Evolutionary conservation across 2,329 filamentous ascomycete genomes (phyloP).

Genomic region (Fusarium sp.): DNA sequence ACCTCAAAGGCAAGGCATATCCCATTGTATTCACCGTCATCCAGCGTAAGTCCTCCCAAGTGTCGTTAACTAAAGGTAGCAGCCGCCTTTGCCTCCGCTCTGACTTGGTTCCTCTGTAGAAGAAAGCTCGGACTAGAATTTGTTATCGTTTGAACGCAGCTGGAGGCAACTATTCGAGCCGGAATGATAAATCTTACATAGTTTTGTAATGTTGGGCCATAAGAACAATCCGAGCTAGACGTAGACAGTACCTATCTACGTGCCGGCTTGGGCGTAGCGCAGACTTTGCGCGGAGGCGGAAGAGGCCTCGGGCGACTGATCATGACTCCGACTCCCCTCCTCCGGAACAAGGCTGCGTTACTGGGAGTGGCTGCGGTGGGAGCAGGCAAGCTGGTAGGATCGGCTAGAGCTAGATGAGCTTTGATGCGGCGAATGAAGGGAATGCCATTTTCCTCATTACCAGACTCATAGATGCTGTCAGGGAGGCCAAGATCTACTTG

Average conservation of each 20-base stretch:
- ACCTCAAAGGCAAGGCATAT: conserved; percentile 15
- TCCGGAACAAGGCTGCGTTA: conserved; percentile 16
- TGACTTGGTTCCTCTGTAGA: conserved; percentile 23
- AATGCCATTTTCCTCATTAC: conserved; percentile 20
- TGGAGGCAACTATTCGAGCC: conserved; percentile 19
- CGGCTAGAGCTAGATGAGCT: conserved; percentile 23
- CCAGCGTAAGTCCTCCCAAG: conserved; percentile 18
- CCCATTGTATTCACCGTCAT: conserved; percentile 16
- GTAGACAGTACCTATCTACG: conserved; percentile 17
- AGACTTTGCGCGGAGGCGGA: conserved; percentile 11
- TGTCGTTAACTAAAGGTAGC: conserved; percentile 21
- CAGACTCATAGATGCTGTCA: conserved; percentile 22
- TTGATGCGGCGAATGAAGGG: conserved; percentile 22
- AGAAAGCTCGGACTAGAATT: conserved; percentile 21
- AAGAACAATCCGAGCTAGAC: conserved; percentile 26
- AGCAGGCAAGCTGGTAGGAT: conserved; percentile 24
- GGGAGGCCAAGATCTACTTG: conserved; percentile 24
- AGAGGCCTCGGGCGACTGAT: conserved; percentile 3
- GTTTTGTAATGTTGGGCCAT: conserved; percentile 17
- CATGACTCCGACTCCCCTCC: conserved; percentile 10
- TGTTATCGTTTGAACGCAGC: conserved; percentile 22
- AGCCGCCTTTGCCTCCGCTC: conserved; percentile 20
- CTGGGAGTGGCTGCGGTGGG: conserved; percentile 17
- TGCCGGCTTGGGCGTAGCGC: conserved; percentile 15
- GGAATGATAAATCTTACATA: conserved; percentile 23